phyloP scores from a whole-genome alignment of 208 protist genomes.

The Leishmania aethiopica region DNA sequence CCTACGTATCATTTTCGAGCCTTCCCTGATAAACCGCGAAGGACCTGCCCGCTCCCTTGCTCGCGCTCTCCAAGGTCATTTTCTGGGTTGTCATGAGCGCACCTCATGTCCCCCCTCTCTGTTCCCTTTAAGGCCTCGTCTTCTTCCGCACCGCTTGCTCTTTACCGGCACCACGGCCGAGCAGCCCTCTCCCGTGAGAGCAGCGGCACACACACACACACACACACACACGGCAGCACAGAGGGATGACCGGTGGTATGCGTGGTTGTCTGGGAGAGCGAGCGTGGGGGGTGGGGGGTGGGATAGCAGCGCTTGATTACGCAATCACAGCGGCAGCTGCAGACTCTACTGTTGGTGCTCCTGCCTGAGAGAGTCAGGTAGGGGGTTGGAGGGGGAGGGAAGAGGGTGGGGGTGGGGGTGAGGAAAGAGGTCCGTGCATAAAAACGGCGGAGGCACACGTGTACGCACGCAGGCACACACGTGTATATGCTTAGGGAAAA shows the following conservation, averaged over 20 bases:
- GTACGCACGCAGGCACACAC: neutral
- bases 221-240: neutral
- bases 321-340: too few relatives aligned
- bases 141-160: too few relatives aligned
- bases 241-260: neutral
- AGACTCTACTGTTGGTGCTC: too few relatives aligned
- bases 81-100: neutral
- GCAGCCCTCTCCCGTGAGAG: too few relatives aligned
- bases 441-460: neutral
- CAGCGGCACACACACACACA: neutral
- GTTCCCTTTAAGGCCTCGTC: neutral
- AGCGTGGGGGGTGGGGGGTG: neutral
- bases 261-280: too few relatives aligned
- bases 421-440: neutral
- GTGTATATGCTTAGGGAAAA: neutral
- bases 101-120: neutral
- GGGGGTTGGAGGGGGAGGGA: neutral
- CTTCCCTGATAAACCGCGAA: neutral
- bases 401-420: too few relatives aligned
- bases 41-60: neutral
- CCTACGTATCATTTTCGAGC: neutral
- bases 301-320: neutral
- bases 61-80: neutral
- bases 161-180: too few relatives aligned
- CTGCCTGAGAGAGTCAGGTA: neutral